phyloP scores from a whole-genome alignment of 129 eudicot genomes.

The Centaurea solstitialis region DNA sequence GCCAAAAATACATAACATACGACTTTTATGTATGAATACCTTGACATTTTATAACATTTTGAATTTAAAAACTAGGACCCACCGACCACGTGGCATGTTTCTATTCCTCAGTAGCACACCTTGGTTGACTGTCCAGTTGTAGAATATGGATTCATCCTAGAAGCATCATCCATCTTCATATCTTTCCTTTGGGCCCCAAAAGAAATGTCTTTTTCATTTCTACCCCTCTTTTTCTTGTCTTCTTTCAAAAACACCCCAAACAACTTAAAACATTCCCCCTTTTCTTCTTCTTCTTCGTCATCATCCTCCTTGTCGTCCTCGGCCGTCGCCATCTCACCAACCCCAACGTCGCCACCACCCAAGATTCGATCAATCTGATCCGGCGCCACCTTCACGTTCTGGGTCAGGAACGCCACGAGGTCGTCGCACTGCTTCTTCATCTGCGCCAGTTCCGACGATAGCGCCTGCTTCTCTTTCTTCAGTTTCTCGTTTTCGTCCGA shows the following conservation, averaged over 20 bases:
- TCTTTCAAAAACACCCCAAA: conserved; percentile 79
- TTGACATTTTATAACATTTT: background rate
- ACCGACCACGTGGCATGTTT: background rate
- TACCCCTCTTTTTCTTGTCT: conserved; percentile 58
- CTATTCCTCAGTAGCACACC: conserved; percentile 46
- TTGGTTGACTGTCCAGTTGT: conserved; percentile 47
- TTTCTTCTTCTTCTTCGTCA: conserved; percentile 35
- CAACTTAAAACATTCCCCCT: conserved; percentile 47
- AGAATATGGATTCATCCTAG: conserved; percentile 44
- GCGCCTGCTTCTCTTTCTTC: conserved; percentile 47
- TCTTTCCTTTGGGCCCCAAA: conserved; percentile 44
- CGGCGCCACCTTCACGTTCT: conserved; percentile 59
- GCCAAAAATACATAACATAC: background rate
- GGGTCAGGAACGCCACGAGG: conserved; percentile 47
- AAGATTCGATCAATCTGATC: conserved; percentile 53
- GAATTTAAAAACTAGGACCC: background rate
- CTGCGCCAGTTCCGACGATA: conserved; percentile 64
- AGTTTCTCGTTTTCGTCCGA: conserved; percentile 66
- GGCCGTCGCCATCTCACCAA: conserved; percentile 20
- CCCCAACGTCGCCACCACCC: conserved; percentile 31
- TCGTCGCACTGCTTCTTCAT: conserved; percentile 73
- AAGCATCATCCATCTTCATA: conserved; percentile 31
- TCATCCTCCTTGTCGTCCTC: conserved; percentile 3
- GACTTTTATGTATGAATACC: background rate
- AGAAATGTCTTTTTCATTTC: conserved; percentile 35